Evolutionary conservation across 2,329 filamentous ascomycete genomes (phyloP).

Genomic region (Verticillium dahliae): DNA sequence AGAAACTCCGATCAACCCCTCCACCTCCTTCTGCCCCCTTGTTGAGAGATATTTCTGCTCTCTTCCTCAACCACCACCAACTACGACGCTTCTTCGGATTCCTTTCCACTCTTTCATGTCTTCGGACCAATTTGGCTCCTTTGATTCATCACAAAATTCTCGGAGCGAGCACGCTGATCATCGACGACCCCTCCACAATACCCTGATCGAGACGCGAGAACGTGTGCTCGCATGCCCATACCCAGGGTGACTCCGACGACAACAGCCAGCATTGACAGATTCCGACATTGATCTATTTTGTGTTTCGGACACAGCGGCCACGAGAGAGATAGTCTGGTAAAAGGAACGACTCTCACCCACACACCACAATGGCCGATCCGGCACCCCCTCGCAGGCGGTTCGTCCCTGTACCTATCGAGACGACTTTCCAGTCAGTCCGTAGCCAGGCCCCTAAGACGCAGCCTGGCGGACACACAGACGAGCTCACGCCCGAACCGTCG

Average conservation of each 20-base stretch:
- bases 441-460: conserved; percentile 27
- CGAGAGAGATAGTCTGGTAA: too few species aligned
- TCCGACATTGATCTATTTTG: background rate
- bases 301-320: too few species aligned
- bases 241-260: background rate
- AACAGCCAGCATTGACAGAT: background rate
- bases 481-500: conserved; percentile 48
- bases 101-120: background rate
- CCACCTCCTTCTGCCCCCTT: background rate
- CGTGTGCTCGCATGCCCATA: background rate
- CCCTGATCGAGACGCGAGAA: background rate
- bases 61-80: background rate
- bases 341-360: too few species aligned
- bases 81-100: background rate
- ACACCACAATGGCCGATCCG: background rate
- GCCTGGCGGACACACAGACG: conserved; percentile 43
- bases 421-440: conserved; percentile 53
- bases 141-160: background rate
- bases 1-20: background rate
- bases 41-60: background rate
- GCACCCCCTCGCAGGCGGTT: conserved; percentile 48
- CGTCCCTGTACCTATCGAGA: conserved; percentile 65
- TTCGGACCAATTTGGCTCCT: background rate
- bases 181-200: background rate
- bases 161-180: background rate